Base-by-base conservation (phyloP, 495 filamentous ascomycete genomes). In the Achaetomiella virescens region DNA sequence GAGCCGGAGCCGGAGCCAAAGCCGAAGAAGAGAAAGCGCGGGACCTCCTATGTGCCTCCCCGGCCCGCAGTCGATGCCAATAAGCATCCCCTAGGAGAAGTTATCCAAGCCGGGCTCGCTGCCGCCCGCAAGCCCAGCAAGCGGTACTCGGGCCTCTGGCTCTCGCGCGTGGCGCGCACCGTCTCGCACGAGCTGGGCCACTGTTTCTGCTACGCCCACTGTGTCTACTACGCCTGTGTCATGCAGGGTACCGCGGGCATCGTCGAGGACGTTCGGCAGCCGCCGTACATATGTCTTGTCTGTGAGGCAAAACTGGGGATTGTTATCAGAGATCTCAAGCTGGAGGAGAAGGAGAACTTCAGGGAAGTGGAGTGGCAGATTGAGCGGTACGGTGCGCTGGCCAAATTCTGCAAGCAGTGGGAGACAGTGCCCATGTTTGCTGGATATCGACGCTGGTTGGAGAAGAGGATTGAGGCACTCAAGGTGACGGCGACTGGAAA, bases 201-300 rank as follows among this genome's bases (percentile, higher is more conserved):
- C 57, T 88, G 84, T 62, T 78, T 88, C 44, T 81, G 79, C 0
- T 71, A 88, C 5, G 83, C 65, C 8, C 85, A 88, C 62, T 87
- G 84, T 62, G 66, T 78, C 3, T 89, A 85, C 58, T 87, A 86
- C 59, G 85, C 85, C 0, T 88, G 84, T 58, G 72, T 74, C 27
- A 87, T 88, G 84, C 84, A 88, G 60, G 77, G 81, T 25, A 84
- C 79, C 2, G 77, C 76, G 3, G 72, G 77, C 8, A 66, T 88
- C 21, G 67, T 65, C 10, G 86, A 89, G 66, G 86, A 87, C 66
- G 71, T 75, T 12, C 65, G 84, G 35, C 85, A 88, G 64, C 84
- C 84, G 42, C 81, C 83, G 11, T 87, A 85, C 63, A 61, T 86
- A 15, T 88, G 85, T 61, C 83, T 82, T 0, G 73, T 87, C 2